These are phyloP conservation scores for Tolypocladium tundrense DNA, from an alignment of 2,329 filamentous ascomycete genomes.

Conservation along the genomic window DNA sequence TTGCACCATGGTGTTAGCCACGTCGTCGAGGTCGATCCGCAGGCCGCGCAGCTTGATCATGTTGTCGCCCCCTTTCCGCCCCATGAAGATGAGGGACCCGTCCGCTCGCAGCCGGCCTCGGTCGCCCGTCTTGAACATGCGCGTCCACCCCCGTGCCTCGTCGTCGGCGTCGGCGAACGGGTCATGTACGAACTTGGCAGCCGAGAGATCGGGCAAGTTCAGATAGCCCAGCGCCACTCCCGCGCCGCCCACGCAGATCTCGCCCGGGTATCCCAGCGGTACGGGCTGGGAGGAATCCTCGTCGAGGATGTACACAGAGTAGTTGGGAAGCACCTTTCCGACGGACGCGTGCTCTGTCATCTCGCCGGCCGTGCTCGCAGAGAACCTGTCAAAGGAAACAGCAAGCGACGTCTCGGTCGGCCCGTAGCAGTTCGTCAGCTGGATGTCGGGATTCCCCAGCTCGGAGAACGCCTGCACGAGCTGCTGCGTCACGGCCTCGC, in stretches of 20 bases:
- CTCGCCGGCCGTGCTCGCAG: not conserved
- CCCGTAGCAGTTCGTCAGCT: conserved; percentile 16
- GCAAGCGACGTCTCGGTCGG: conserved; percentile 15
- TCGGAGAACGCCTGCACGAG: conserved; percentile 3
- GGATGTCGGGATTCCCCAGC: not conserved
- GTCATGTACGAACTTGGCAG: not conserved
- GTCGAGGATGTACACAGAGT: conserved; percentile 31
- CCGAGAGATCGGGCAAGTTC: conserved; percentile 4
- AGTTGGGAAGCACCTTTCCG: conserved; percentile 16
- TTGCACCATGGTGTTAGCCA: conserved; percentile 13
- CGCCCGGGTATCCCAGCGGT: conserved; percentile 9
- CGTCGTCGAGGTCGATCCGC: conserved; percentile 35
- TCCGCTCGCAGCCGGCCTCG: conserved; percentile 19
- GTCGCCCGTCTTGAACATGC: conserved; percentile 31
- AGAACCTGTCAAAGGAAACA: conserved; percentile 1
- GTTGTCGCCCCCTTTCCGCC: conserved; percentile 29
- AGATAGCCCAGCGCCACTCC: conserved; percentile 32
- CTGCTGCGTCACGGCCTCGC: conserved; percentile 8
- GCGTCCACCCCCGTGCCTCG: conserved; percentile 9
- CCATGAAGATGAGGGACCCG: conserved; percentile 23
- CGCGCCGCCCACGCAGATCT: conserved; percentile 21
- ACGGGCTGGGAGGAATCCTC: conserved; percentile 6
- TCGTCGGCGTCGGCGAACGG: conserved; percentile 4
- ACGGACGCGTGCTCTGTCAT: conserved; percentile 1
- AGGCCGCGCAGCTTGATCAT: conserved; percentile 35